These are phyloP conservation scores for Trichoderma sp. DNA, from an alignment of 2,329 filamentous ascomycete species.

Conservation along the genomic window DNA sequence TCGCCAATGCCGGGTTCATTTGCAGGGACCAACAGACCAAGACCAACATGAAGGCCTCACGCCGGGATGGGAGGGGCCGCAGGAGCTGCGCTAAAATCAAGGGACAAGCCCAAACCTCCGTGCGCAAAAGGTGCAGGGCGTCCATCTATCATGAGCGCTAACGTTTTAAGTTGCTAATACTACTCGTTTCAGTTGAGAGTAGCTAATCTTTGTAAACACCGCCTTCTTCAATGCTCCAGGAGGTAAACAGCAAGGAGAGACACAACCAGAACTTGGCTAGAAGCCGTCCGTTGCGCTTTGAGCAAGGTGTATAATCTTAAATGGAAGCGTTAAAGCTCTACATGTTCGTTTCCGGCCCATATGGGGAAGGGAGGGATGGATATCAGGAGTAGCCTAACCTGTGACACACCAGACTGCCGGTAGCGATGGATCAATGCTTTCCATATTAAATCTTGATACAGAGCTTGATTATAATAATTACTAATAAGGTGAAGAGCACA, in stretches of 20 bases:
- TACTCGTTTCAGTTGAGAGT: slow-evolving; percentile 11
- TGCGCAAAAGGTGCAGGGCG: neutral
- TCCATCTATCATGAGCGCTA: slow-evolving; percentile 10
- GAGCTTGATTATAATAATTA: neutral
- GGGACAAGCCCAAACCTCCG: neutral
- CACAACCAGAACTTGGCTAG: neutral
- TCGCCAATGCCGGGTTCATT: neutral
- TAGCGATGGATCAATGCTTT: neutral
- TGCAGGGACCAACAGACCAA: neutral
- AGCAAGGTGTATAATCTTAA: neutral
- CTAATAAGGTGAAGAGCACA: neutral
- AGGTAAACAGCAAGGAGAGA: neutral
- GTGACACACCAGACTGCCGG: neutral
- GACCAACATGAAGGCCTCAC: neutral
- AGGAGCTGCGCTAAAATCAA: neutral
- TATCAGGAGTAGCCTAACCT: neutral
- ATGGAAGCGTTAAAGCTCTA: neutral
- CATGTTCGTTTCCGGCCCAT: neutral
- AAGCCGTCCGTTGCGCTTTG: neutral
- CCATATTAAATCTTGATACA: neutral
- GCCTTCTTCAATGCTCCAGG: neutral
- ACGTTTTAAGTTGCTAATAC: neutral
- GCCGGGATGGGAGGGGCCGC: neutral
- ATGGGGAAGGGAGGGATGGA: neutral
- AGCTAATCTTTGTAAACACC: neutral